Base-by-base conservation (phyloP, 208 protist genomes). In the Zelonia costaricensis region DNA sequence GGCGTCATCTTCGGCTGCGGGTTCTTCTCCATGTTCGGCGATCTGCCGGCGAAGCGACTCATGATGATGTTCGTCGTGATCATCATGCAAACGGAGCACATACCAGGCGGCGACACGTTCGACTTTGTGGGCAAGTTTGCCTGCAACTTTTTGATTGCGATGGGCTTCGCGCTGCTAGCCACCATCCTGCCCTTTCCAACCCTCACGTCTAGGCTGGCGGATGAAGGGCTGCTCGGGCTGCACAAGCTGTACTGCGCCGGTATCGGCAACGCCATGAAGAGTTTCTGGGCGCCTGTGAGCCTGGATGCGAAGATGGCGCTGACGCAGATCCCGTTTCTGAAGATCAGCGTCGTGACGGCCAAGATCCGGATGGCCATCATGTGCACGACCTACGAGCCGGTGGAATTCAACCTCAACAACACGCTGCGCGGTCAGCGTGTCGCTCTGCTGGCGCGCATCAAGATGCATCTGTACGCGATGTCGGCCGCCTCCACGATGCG, bases 51-150 rank as follows among this genome's bases (percentile, higher is more conserved):
- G 7, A 85, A 81, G 57, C 79, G 82, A 0, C 27, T 80, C 12
- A 58, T 84, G 18, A 83, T 93, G 61, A 56, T 89, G 53, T 78
- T 73, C 27, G 53, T 65, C 9, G 54, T 86, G 6, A 74, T 93
- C 42, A 69, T 87, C 35, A 82, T 89, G 78, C 74, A 81, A 25
- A 75, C 83, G 60, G 69, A 90, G 63, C 80, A 80, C 42, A 56
- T 60, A 10, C 65, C 68, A 0, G 68, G 64, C 3, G 69, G 63
- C 0, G 68, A 74, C 0, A 66, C 53, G 5, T 20, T 79, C 10
- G 4, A 60, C n/a, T 81, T 82, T 16, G 47, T 78, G 13, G 8
- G 71, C 3, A 33, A 60, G 22, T 78, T 86, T 23, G 60, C 33
- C 0, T 55, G 72, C 10, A 74, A 92, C 54, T 75, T 92, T 23